phyloP scores from a whole-genome alignment of 805 yeast species.

The Candida xiaguanensis region DNA sequence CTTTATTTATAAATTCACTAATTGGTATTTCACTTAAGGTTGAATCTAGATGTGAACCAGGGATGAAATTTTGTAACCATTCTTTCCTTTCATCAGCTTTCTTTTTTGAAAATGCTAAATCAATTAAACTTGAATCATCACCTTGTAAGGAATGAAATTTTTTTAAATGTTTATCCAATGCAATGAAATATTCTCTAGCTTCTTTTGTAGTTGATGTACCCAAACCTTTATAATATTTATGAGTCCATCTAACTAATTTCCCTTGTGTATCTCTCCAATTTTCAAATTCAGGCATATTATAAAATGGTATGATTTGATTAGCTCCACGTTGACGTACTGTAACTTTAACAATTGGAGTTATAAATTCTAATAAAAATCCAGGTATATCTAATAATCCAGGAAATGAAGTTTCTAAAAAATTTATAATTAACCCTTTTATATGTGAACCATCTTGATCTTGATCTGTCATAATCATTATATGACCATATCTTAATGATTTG shows the following conservation, averaged over 20 bases:
- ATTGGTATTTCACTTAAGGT: constrained; percentile 75
- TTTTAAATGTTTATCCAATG: constrained; percentile 81
- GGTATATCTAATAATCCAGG: constrained; percentile 91
- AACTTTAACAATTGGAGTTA: constrained; percentile 94
- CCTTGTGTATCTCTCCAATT: constrained; percentile 88
- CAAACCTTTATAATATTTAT: constrained; percentile 96
- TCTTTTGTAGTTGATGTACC: constrained; percentile 89
- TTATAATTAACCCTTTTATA: constrained; percentile 91
- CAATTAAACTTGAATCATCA: constrained; percentile 74
- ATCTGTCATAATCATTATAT: constrained; percentile 98
- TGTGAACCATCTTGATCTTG: constrained; percentile 99
- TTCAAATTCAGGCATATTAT: constrained; percentile 94
- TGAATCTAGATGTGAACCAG: constrained; percentile 91
- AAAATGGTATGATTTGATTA: constrained; percentile 65
- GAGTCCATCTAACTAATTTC: constrained; percentile 70
- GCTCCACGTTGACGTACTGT: constrained; percentile 61
- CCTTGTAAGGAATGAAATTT: constrained; percentile 77
- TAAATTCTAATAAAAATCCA: constrained; percentile 88
- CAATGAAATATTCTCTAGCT: constrained; percentile 82
- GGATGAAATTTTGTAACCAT: constrained; percentile 87
- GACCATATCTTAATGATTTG: constrained; percentile 84
- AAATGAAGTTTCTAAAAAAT: constrained; percentile 88
- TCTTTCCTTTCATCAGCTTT: constrained; percentile 97
- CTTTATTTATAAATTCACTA: constrained; percentile 91
- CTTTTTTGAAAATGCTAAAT: constrained; percentile 89